phyloP scores from a whole-genome alignment of 495 filamentous ascomycete genomes.

The Usnea hakonensis region DNA sequence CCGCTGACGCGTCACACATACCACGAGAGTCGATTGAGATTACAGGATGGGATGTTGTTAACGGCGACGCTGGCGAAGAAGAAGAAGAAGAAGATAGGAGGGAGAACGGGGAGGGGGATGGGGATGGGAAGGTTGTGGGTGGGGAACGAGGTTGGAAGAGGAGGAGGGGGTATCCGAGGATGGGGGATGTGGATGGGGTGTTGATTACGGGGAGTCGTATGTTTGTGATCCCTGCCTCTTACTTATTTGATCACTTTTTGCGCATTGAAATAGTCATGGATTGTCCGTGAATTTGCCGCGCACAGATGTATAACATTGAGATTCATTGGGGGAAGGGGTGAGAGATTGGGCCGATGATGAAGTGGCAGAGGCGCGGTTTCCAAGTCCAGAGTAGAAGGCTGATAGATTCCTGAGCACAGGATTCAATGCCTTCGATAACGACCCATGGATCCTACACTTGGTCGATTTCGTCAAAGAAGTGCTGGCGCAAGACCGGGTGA shows the following conservation, averaged over 20 bases:
- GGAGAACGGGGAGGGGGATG: constrained; percentile 9
- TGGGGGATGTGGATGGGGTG: constrained; percentile 71
- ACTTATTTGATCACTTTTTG: not conserved
- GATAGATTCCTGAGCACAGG: constrained; percentile 28
- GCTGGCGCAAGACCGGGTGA: constrained; percentile 51
- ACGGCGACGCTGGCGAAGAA: too few species aligned
- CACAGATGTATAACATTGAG: not conserved
- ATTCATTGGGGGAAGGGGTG: too few species aligned
- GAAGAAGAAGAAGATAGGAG: too few species aligned
- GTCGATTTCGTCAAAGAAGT: constrained; percentile 59
- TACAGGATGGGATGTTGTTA: constrained; percentile 61
- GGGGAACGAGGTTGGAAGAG: constrained; percentile 11
- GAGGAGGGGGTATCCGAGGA: constrained; percentile 49
- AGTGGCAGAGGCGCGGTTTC: too few species aligned
- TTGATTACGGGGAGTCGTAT: constrained; percentile 67
- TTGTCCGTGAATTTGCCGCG: not conserved
- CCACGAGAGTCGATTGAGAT: constrained; percentile 48
- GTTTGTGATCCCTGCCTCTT: constrained; percentile 19
- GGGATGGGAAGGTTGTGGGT: not conserved
- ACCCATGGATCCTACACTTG: constrained; percentile 68
- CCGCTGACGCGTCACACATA: constrained; percentile 39
- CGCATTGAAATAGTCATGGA: too few species aligned
- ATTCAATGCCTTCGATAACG: constrained; percentile 56
- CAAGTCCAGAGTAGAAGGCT: too few species aligned
- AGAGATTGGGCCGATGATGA: not conserved